phyloP scores from a whole-genome alignment of 208 protist genomes.

The Leishmania braziliensis region DNA sequence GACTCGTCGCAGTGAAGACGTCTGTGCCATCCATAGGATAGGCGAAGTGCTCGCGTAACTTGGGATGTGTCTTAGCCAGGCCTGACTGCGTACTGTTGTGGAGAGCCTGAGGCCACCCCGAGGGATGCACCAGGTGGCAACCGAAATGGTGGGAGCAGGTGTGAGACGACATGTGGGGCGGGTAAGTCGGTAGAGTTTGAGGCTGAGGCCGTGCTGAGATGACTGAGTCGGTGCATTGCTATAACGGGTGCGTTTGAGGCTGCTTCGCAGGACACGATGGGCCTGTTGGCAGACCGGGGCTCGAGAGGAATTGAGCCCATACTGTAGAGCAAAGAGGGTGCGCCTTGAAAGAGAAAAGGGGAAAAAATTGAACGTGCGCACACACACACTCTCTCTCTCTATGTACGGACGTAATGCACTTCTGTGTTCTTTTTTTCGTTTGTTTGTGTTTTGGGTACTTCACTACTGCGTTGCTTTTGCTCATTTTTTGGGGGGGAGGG shows the following conservation, averaged over 20 bases:
- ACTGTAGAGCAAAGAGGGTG: too few relatives aligned
- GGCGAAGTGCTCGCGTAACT: neutral
- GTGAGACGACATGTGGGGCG: neutral
- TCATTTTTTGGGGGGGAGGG: conserved; percentile 10
- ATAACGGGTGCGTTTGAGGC: neutral
- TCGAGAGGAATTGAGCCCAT: too few relatives aligned
- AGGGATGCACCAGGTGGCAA: neutral
- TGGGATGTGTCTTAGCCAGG: too few relatives aligned
- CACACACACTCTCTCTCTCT: neutral
- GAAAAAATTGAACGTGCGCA: neutral
- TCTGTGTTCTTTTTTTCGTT: neutral
- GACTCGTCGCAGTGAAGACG: neutral
- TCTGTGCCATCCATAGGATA: neutral
- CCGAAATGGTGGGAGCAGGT: neutral
- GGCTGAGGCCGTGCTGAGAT: neutral
- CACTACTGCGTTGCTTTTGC: neutral
- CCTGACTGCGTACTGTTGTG: neutral
- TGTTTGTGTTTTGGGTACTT: neutral
- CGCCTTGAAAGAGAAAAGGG: neutral
- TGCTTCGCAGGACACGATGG: neutral
- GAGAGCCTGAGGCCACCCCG: neutral
- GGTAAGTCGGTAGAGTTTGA: neutral
- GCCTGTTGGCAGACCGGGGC: too few relatives aligned
- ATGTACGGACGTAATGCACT: neutral
- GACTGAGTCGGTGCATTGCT: neutral